These are phyloP conservation scores for Podila epicladia DNA, from an alignment of 192 early-diverging fungal species.

Conservation along the genomic window DNA sequence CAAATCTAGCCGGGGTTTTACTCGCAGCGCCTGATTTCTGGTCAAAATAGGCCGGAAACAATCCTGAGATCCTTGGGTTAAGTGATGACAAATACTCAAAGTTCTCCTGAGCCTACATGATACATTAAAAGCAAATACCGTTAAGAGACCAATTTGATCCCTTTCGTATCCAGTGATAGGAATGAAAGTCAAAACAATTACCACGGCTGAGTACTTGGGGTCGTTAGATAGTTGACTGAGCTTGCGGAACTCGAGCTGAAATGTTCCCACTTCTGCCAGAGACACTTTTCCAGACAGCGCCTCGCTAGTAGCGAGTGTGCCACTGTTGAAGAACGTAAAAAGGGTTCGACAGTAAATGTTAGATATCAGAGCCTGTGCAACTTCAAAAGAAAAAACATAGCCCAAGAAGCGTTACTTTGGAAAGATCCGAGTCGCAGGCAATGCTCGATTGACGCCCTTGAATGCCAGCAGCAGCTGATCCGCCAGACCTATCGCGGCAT, in stretches of 20 bases:
- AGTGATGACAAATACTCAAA: slow-evolving; percentile 20
- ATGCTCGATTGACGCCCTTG: slow-evolving; percentile 59
- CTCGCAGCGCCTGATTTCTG: slow-evolving; percentile 1
- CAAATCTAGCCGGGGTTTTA: not conserved
- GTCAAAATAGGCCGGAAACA: slow-evolving; percentile 34
- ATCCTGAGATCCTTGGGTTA: slow-evolving; percentile 15
- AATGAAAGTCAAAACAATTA: slow-evolving; percentile 18
- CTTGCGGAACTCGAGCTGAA: slow-evolving; percentile 81
- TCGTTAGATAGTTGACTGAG: slow-evolving; percentile 71
- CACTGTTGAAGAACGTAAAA: not conserved
- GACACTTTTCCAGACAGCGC: slow-evolving; percentile 14
- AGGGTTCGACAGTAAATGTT: not conserved
- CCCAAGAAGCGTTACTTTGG: slow-evolving; percentile 4
- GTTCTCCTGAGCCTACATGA: slow-evolving; percentile 19
- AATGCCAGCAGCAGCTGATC: slow-evolving; percentile 66
- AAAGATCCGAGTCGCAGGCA: slow-evolving; percentile 54
- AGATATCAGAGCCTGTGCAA: not conserved
- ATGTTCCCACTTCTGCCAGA: slow-evolving; percentile 71
- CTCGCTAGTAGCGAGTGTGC: not conserved
- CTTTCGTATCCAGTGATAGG: not conserved
- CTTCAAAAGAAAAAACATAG: not conserved
- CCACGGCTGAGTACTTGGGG: slow-evolving; percentile 64
- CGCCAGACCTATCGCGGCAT: slow-evolving; percentile 65
- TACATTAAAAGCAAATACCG: not conserved
- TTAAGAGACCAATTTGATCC: no score